Evolutionary conservation across 345 rosid genomes (phyloP), one percentile per base, ranked within the genome.

Genomic region (Camelina hispida): DNA sequence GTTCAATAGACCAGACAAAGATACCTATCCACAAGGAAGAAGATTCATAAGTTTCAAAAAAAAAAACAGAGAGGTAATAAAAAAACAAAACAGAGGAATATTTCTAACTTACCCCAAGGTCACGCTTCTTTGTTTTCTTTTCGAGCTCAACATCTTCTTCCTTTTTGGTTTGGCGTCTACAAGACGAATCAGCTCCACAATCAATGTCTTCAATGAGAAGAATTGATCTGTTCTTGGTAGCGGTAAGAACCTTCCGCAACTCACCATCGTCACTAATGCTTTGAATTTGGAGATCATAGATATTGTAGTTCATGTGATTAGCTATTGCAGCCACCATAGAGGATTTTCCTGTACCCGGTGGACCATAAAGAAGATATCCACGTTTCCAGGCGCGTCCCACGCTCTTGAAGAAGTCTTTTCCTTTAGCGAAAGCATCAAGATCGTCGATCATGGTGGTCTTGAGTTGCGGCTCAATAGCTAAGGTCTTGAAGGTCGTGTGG

Each of bases 171-270:
- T 56, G 55, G 7, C 72, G 67, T 60, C 51, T 71, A 64, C 68
- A 38, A 65, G 78, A 66, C 14, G 68, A 52, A 44, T 72, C 77
- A 9, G 78, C 43, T 22, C 69, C 67, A 66, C 81, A 78, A 43
- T 78, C 81, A 71, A 78, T 78, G 32, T 78, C 81, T 72, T 78
- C 81, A 66, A 78, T 78, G n/a, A 78, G 77, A 51, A 78, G 62
- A 72, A 78, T 78, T 0, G 81, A 78, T 12, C 64, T 43, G 69
- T 78, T 78, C 50, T 58, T 66, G 68, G 77, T 78, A 2, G 73
- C 67, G 0, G 73, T 78, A 44, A 78, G 81, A 40, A 72, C 66
- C 81, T 50, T 44, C 0, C 77, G 53, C 8, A 78, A 8, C 61
- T 64, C 73, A 48, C 42, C 69, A 42, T 78, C 81, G 4, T 71